phyloP scores from a whole-genome alignment of 768 basidiomycete species.

The Termitomyces sp. region DNA sequence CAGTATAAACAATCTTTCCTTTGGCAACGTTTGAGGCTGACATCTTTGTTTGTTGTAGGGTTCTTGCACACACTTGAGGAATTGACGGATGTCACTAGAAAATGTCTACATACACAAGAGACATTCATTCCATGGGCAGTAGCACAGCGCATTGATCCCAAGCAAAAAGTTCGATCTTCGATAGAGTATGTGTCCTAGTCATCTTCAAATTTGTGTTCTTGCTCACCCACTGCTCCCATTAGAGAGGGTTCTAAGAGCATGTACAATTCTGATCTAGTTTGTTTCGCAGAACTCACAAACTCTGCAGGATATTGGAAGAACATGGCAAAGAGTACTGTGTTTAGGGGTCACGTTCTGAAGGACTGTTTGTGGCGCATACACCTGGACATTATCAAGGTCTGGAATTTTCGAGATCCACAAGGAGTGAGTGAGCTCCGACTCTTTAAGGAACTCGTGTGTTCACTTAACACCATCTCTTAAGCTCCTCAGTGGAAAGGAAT shows the following conservation, averaged over 20 bases:
- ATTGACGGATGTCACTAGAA: background rate
- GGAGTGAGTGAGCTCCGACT: background rate
- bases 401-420: slow-evolving; percentile 2
- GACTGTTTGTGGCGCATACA: slow-evolving; percentile 4
- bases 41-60: background rate
- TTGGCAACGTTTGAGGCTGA: background rate
- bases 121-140: slow-evolving; percentile 2
- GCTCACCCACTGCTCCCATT: background rate
- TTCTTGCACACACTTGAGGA: background rate
- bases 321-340: slow-evolving; percentile 1
- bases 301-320: background rate
- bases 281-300: background rate
- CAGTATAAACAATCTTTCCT: background rate
- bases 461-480: background rate
- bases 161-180: background rate
- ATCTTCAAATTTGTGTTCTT: background rate
- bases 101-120: background rate
- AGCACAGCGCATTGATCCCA: slow-evolving; percentile 2
- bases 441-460: background rate
- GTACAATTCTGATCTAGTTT: background rate
- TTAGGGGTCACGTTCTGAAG: background rate
- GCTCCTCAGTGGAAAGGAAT: background rate
- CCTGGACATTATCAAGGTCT: background rate
- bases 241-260: slow-evolving; percentile 1
- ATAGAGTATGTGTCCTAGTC: background rate